These are phyloP conservation scores for Fusarium sp. DNA, from an alignment of 2,329 filamentous ascomycete genomes.

Conservation along the genomic window DNA sequence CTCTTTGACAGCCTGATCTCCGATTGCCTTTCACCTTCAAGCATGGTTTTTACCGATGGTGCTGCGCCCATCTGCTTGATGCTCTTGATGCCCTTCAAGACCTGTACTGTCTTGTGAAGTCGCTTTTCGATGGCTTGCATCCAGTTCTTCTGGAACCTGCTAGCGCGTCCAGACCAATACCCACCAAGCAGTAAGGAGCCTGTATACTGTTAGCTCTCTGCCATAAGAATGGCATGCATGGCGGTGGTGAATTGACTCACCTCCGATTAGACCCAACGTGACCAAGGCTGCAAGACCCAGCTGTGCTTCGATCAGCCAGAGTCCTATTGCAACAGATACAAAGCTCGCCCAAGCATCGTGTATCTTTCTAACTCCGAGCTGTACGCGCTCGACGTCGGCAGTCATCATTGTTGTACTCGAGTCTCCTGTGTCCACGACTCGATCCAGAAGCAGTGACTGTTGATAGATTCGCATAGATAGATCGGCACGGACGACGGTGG, in stretches of 20 bases:
- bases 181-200: fast-evolving
- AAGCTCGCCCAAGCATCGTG: slow-evolving; percentile 1
- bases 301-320: not conserved
- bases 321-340: not conserved
- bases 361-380: not conserved
- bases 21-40: not conserved
- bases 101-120: not conserved
- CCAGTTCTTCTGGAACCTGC: not conserved
- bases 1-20: not conserved
- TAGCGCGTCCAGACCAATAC: not conserved
- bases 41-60: not conserved
- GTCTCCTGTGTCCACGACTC: not conserved
- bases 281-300: not conserved
- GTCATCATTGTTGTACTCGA: not conserved
- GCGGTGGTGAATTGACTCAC: too few relatives aligned
- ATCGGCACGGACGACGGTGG: not conserved
- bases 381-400: not conserved
- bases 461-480: not conserved
- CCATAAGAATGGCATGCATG: too few relatives aligned
- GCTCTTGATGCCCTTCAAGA: not conserved
- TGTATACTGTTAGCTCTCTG: fast-evolving
- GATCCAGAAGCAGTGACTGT: not conserved
- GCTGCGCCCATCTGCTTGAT: not conserved
- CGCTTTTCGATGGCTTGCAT: not conserved
- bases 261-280: fast-evolving